These are phyloP conservation scores for Yamadazyma insecticola DNA, from an alignment of 805 yeast species.

Conservation along the genomic window DNA sequence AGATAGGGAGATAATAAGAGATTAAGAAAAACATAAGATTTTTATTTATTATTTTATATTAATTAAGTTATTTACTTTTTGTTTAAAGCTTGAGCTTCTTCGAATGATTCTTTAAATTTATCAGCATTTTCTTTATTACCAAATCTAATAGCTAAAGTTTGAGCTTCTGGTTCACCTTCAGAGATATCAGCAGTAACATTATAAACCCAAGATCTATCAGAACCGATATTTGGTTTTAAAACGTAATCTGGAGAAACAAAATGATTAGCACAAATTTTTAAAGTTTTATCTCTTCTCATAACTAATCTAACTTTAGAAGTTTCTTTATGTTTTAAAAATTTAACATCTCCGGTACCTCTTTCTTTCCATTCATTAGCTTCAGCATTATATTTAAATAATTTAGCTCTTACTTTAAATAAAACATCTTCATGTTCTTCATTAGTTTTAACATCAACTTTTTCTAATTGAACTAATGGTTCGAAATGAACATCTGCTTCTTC, in stretches of 20 bases:
- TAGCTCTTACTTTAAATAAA: constrained; percentile 77
- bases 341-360: constrained; percentile 98
- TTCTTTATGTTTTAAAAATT: constrained; percentile 85
- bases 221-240: constrained; percentile 89
- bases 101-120: constrained; percentile 88
- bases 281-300: constrained; percentile 99
- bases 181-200: constrained; percentile 90
- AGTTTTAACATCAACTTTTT: constrained; percentile 94
- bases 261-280: constrained; percentile 98
- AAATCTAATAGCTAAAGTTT: constrained; percentile 93
- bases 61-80: constrained; percentile 9
- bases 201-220: constrained; percentile 98
- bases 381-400: constrained; percentile 83
- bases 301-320: constrained; percentile 81
- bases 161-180: constrained; percentile 95
- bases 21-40: too few relatives aligned
- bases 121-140: constrained; percentile 92
- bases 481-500: constrained; percentile 86
- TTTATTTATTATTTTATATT: too few relatives aligned
- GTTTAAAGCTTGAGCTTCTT: constrained; percentile 61
- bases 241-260: constrained; percentile 75
- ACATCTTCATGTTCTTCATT: constrained; percentile 36
- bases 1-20: too few relatives aligned
- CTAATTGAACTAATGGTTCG: constrained; percentile 92
- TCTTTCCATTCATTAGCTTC: constrained; percentile 96